Conservation (phyloP, 2,329 filamentous ascomycete genomes). For the Alternaria solani region DNA sequence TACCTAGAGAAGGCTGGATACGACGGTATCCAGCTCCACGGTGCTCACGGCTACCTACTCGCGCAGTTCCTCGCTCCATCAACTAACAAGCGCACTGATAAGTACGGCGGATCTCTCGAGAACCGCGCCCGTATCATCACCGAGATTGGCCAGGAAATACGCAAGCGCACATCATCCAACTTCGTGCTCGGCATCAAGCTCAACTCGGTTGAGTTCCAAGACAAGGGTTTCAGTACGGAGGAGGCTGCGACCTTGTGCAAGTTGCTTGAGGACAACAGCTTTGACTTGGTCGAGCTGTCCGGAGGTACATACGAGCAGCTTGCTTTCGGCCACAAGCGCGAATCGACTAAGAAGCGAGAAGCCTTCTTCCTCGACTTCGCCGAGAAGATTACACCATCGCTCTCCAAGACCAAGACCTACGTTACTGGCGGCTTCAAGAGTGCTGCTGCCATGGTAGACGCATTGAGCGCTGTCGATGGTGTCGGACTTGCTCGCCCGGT, state of each 20-base stretch:
- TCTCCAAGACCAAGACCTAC: constrained; percentile 66
- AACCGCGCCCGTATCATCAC: constrained; percentile 54
- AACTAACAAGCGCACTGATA: constrained; percentile 55
- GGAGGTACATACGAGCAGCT: constrained; percentile 68
- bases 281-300: constrained; percentile 67
- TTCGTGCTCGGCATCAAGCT: constrained; percentile 66
- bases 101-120: constrained; percentile 55
- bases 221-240: constrained; percentile 60
- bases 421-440: constrained; percentile 67
- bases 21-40: constrained; percentile 60
- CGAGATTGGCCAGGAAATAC: constrained; percentile 52
- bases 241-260: constrained; percentile 61
- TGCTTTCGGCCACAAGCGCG: constrained; percentile 61
- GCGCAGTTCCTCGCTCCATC: constrained; percentile 55
- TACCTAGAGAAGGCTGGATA: constrained; percentile 70
- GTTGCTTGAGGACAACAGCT: constrained; percentile 59
- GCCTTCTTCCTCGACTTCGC: constrained; percentile 69
- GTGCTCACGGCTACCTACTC: constrained; percentile 57
- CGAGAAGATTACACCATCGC: constrained; percentile 60
- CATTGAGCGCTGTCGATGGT: constrained; percentile 65
- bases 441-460: constrained; percentile 65
- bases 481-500: constrained; percentile 66
- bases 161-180: constrained; percentile 42
- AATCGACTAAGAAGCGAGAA: constrained; percentile 64
- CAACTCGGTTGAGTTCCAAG: constrained; percentile 66